Base-by-base conservation (phyloP, 2,329 filamentous ascomycete genomes). In the Alternaria consortialis region DNA sequence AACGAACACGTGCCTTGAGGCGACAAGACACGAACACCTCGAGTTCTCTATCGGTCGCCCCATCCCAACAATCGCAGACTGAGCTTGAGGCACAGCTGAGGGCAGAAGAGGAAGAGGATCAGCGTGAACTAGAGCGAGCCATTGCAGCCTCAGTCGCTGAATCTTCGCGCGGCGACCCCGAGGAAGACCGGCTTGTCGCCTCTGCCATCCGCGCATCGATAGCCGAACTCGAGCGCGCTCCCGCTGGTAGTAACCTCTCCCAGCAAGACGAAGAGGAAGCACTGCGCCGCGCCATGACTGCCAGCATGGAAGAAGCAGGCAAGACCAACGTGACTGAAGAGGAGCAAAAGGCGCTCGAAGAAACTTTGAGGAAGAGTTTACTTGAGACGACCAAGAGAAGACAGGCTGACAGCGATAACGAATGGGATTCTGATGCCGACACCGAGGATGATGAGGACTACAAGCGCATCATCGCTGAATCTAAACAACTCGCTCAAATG, bases 201-300 rank as follows among this genome's bases (percentile, higher is more conserved):
- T 84, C 87, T 20, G 91, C 91, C 1, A 90, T 96, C 52, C 84
- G 91, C 13, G 88, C 90, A 5, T 92, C 90, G 64, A 83, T 95
- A 15, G 81, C 80, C 13, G 88, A 91, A 67, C 75, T 88, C 8
- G 80, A 85, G 57, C 68, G 72, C 15, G 70, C 68, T 5, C 70
- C 73, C 15, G 69, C 71, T 8, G 69, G 73, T 7, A 69, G 78
- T 17, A 74, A 63, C 3, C 37, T 27, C 2, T 39, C 58, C 0
- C 72, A 74, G n/a, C 75, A 79, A 47, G 78, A 81, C 42, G 80
- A 84, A 17, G 78, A 84, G 52, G 79, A 83, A 58, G 79, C 80
- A 5, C 73, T 86, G 5, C 76, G 82, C 23, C 80, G 81, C 32
- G 86, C 85, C 3, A 82, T 87, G 56, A 72, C 79, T 39, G 84